phyloP scores from a whole-genome alignment of 164 flowering plant species.

The Houttuynia cordata region DNA sequence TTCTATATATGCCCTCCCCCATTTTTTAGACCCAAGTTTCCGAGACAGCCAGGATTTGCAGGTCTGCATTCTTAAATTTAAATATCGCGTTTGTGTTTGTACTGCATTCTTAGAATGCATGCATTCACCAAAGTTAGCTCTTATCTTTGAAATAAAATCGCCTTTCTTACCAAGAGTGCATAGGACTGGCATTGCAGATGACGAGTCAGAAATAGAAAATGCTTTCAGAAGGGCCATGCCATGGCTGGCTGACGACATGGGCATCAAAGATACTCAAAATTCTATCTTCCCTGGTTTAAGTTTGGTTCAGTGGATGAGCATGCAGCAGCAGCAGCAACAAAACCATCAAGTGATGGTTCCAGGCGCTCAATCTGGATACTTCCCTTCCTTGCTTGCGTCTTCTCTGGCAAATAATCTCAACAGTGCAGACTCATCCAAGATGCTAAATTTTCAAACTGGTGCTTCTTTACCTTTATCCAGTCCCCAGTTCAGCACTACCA shows the following conservation, averaged over 20 bases:
- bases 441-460: conserved; percentile 68
- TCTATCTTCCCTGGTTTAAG: conserved; percentile 79
- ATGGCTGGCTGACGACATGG: conserved; percentile 82
- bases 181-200: conserved; percentile 42
- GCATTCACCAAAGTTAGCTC: neutral
- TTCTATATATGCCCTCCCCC: conserved; percentile 94
- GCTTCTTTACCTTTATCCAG: conserved; percentile 23
- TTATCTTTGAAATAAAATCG: neutral
- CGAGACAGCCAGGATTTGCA: conserved; percentile 70
- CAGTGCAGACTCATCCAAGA: conserved; percentile 62
- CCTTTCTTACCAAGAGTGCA: conserved; percentile 11
- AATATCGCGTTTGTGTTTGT: neutral
- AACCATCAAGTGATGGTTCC: conserved; percentile 43
- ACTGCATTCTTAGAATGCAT: neutral
- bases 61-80: conserved; percentile 17
- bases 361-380: conserved; percentile 48
- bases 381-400: conserved; percentile 47
- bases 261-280: conserved; percentile 60
- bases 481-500: conserved; percentile 38
- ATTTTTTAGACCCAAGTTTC: conserved; percentile 77
- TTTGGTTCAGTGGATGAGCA: conserved; percentile 93
- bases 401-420: conserved; percentile 34
- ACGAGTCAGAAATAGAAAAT: conserved; percentile 67
- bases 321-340: conserved; percentile 45
- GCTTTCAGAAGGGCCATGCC: conserved; percentile 82